These are phyloP conservation scores for Meripilus lineatus DNA, from an alignment of 1,284 basidiomycete species.

Conservation along the genomic window DNA sequence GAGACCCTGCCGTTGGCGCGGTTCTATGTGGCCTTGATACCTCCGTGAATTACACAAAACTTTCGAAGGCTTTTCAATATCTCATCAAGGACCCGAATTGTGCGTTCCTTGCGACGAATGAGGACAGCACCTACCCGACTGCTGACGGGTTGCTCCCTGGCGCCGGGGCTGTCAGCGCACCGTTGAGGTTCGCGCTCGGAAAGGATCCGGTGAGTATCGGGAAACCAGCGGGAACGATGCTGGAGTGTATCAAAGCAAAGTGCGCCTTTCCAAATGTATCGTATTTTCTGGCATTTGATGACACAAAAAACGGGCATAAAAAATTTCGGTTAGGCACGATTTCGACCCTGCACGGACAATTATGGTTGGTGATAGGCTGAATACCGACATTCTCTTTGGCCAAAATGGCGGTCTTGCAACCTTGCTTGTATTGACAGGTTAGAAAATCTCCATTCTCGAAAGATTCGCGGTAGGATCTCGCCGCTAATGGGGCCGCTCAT, in stretches of 20 bases:
- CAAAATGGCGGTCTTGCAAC: conserved; percentile 82
- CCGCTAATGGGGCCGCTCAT: neutral
- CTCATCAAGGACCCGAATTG: conserved; percentile 76
- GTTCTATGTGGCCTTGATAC: conserved; percentile 89
- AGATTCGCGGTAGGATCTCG: too few relatives aligned
- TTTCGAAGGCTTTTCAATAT: conserved; percentile 92
- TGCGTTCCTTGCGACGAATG: conserved; percentile 90
- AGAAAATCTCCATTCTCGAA: too few relatives aligned
- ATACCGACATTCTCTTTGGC: conserved; percentile 94
- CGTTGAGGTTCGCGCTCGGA: conserved; percentile 73
- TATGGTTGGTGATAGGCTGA: conserved; percentile 94
- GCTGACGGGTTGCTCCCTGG: conserved; percentile 82
- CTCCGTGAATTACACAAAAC: conserved; percentile 86
- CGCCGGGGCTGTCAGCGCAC: conserved; percentile 80
- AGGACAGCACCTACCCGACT: conserved; percentile 87
- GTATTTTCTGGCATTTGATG: too few relatives aligned
- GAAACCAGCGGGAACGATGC: conserved; percentile 89
- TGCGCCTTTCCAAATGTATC: conserved; percentile 36
- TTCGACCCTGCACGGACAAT: conserved; percentile 85
- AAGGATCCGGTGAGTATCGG: conserved; percentile 79
- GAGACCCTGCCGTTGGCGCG: conserved; percentile 79
- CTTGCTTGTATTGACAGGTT: conserved; percentile 91
- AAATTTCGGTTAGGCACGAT: conserved; percentile 54
- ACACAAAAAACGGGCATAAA: too few relatives aligned
- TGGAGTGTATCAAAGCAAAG: conserved; percentile 97